Percentiles rank a stretch among this genome's conserved stretches.
Conservation (phyloP, 352 stramenopile genomes). For the Blastocystis sp. region DNA sequence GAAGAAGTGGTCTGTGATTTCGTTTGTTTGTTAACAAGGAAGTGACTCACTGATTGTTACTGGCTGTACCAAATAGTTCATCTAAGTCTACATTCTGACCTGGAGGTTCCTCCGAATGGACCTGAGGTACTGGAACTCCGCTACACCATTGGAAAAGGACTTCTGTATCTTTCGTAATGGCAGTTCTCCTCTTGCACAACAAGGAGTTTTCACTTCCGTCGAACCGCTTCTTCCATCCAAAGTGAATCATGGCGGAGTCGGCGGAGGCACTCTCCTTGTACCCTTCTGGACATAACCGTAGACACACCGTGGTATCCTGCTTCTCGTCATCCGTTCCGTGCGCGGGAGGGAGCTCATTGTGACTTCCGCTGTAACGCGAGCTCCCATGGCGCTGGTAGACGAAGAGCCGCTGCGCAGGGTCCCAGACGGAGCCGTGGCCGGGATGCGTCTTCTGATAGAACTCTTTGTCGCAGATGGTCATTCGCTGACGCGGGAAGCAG, state of each 20-base stretch:
- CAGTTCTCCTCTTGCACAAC: too few relatives aligned
- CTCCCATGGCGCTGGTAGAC: background rate
- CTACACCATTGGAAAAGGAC: too few relatives aligned
- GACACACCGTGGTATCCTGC: too few relatives aligned
- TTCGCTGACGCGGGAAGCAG: slow-evolving; percentile 84
- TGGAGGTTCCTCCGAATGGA: background rate
- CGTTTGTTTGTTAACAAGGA: background rate
- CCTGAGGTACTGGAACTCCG: too few relatives aligned
- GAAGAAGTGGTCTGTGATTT: background rate
- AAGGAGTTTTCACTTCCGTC: too few relatives aligned
- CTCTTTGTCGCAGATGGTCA: slow-evolving; percentile 59
- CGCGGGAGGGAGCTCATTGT: background rate
- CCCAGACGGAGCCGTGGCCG: slow-evolving; percentile 1
- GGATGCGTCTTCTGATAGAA: slow-evolving; percentile 46
- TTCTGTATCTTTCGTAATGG: too few relatives aligned
- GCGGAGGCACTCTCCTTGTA: too few relatives aligned
- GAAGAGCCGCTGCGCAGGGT: background rate
- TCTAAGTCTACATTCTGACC: background rate
- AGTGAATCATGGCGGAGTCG: too few relatives aligned
- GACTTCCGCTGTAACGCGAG: background rate
- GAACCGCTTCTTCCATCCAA: too few relatives aligned
- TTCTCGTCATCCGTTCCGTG: too few relatives aligned
- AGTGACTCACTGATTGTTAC: background rate
- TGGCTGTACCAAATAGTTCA: background rate
- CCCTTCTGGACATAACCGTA: too few relatives aligned